These are phyloP conservation scores for Thalassia testudinum DNA, from an alignment of 116 monocot genomes.

Conservation along the genomic window DNA sequence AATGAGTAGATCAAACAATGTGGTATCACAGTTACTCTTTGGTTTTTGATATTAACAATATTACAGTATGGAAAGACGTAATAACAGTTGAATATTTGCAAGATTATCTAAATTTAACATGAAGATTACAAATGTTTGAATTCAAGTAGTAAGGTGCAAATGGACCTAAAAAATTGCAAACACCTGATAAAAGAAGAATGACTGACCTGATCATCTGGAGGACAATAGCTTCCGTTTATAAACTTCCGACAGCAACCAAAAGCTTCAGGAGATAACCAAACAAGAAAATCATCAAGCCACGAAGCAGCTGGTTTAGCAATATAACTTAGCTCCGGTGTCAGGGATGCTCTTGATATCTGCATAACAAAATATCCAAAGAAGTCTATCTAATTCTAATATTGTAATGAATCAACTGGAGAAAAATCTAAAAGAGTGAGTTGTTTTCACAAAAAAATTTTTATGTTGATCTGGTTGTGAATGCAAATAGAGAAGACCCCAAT, in stretches of 20 bases:
- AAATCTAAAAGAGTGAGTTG: too few relatives aligned
- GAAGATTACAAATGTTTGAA: too few relatives aligned
- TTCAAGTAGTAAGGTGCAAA: too few relatives aligned
- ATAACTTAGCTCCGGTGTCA: slow-evolving; percentile 59
- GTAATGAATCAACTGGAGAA: too few relatives aligned
- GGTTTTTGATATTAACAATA: too few relatives aligned
- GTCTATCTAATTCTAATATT: too few relatives aligned
- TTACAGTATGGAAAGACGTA: too few relatives aligned
- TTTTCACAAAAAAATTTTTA: not conserved
- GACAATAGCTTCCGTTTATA: slow-evolving; percentile 90
- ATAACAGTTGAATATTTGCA: too few relatives aligned
- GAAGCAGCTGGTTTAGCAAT: slow-evolving; percentile 99
- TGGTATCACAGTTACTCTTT: too few relatives aligned
- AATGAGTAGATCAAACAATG: too few relatives aligned
- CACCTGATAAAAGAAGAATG: not conserved
- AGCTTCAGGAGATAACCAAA: slow-evolving; percentile 98
- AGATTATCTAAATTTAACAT: too few relatives aligned
- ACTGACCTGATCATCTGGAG: slow-evolving; percentile 93
- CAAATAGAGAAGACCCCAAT: not conserved
- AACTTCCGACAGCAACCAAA: slow-evolving; percentile 97
- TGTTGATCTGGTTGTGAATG: not conserved
- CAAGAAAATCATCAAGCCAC: slow-evolving; percentile 97
- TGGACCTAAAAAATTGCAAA: too few relatives aligned
- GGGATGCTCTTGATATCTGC: slow-evolving; percentile 72
- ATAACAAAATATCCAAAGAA: not conserved